A percentile compares a stretch with the other conserved stretches of the same genome.
phyloP scores from a whole-genome alignment of 129 eudicot genomes.

The Ambrosia artemisiifolia region DNA sequence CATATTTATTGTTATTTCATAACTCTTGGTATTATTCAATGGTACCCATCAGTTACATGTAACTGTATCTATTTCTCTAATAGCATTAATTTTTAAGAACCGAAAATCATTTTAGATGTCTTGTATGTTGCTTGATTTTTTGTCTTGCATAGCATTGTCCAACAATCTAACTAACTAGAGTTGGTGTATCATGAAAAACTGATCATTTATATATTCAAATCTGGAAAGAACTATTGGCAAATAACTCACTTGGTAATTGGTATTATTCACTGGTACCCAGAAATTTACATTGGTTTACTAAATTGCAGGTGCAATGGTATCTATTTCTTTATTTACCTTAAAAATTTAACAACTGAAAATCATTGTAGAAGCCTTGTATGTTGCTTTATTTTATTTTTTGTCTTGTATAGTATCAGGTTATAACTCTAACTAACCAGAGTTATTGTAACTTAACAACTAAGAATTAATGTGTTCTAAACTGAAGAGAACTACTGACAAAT shows the following conservation, averaged over 20 bases:
- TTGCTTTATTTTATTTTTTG: not conserved
- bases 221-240: no score
- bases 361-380: not conserved
- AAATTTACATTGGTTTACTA: no score
- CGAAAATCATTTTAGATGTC: no score
- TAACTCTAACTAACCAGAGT: not conserved
- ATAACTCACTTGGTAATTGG: no score
- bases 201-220: no score
- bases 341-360: not conserved
- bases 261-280: no score
- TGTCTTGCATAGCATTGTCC: no score
- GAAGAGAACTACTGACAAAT: not conserved
- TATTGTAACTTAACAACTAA: not conserved
- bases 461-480: not conserved
- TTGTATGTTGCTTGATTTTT: no score
- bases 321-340: no score
- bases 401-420: not conserved
- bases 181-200: no score
- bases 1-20: slow-evolving; percentile 11
- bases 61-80: not conserved
- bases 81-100: not conserved
- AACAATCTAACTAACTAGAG: no score
- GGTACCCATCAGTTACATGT: not conserved
- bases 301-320: no score
- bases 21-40: not conserved